phyloP scores from a whole-genome alignment of 2,329 filamentous ascomycete genomes.

The Exophiala sideris region DNA sequence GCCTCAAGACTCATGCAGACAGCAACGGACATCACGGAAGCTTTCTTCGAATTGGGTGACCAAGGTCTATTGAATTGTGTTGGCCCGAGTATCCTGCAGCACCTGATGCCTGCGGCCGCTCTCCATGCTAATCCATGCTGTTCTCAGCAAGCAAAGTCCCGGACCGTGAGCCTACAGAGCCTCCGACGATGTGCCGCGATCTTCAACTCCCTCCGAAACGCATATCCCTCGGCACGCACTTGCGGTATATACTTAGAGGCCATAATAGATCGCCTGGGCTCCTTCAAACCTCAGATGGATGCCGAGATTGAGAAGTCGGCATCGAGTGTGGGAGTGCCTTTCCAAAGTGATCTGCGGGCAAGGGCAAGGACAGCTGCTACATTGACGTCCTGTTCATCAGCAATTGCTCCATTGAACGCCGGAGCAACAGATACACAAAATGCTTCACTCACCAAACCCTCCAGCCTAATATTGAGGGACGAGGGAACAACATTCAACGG shows the following conservation, averaged over 20 bases:
- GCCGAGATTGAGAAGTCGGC: too few relatives aligned
- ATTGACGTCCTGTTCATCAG: too few relatives aligned
- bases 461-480: too few relatives aligned
- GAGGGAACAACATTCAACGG: too few relatives aligned
- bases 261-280: too few relatives aligned
- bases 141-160: neutral
- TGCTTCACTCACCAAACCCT: too few relatives aligned
- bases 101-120: neutral
- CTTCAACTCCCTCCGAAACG: neutral
- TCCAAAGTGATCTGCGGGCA: too few relatives aligned
- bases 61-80: neutral
- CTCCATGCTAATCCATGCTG: neutral
- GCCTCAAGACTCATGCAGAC: neutral
- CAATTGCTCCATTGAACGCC: too few relatives aligned
- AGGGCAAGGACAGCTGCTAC: too few relatives aligned
- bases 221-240: neutral
- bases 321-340: too few relatives aligned
- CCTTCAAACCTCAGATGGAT: too few relatives aligned
- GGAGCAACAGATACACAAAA: too few relatives aligned
- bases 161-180: neutral
- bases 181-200: neutral
- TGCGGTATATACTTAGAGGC: neutral
- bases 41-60: neutral
- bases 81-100: neutral
- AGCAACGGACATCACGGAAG: neutral